Conservation (phyloP, 208 protist genomes). For the Acanthamoeba royreba region DNA sequence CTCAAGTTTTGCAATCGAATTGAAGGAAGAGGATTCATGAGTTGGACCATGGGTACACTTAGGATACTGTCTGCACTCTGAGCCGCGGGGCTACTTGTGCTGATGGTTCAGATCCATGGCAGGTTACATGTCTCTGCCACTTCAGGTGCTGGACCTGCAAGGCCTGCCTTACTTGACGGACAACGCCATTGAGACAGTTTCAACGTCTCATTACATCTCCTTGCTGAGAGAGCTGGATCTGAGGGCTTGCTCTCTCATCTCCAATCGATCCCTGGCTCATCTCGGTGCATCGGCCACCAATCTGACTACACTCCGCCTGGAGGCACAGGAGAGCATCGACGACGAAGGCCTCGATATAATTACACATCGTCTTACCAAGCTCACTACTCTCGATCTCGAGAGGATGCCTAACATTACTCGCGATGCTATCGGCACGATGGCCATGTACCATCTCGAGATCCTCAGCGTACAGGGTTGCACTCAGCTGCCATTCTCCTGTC, state of each 20-base stretch:
- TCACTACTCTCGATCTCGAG: neutral
- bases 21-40: neutral
- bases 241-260: neutral
- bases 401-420: neutral
- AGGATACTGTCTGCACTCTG: neutral
- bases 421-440: neutral
- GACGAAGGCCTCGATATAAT: neutral
- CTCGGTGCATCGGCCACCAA: neutral
- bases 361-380: neutral
- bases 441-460: neutral
- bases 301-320: neutral
- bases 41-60: neutral
- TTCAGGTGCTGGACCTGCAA: neutral
- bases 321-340: neutral
- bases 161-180: neutral
- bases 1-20: neutral
- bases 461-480: neutral
- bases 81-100: neutral
- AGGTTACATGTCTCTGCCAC: neutral
- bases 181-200: neutral
- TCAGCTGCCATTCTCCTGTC: neutral
- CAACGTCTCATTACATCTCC: neutral
- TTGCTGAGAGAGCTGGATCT: neutral
- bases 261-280: neutral
- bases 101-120: neutral